Conservation (phyloP, 192 early-diverging fungal species). For the Jimgerdemannia flammicorona region DNA sequence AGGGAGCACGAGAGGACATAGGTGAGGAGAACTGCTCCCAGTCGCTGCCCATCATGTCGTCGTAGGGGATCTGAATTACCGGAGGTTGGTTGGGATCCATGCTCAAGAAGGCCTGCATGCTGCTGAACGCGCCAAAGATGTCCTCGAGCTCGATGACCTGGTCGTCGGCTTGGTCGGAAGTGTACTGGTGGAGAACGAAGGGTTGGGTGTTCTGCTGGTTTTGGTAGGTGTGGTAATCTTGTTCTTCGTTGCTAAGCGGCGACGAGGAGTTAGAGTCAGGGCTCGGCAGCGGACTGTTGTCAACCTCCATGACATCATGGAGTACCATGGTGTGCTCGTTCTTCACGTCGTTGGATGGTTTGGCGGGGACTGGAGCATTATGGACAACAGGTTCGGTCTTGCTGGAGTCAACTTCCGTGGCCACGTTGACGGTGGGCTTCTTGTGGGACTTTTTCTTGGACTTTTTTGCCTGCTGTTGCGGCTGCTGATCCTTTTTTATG, state of each 20-base stretch:
- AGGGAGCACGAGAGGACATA: not conserved
- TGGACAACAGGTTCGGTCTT: not conserved
- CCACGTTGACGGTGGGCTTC: not conserved
- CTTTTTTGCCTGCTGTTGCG: not conserved
- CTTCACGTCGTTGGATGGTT: not conserved
- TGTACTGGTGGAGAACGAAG: constrained; percentile 39
- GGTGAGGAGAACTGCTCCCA: not conserved
- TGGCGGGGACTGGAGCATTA: not conserved
- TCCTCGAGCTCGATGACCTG: constrained; percentile 32
- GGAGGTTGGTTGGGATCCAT: constrained; percentile 15
- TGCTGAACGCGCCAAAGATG: constrained; percentile 25
- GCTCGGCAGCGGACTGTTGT: not conserved
- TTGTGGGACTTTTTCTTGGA: not conserved
- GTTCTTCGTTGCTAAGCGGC: not conserved
- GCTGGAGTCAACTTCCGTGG: not conserved
- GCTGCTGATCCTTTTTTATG: not conserved
- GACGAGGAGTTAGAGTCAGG: not conserved
- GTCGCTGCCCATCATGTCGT: constrained; percentile 4
- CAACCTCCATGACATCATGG: not conserved
- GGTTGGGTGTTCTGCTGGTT: not conserved
- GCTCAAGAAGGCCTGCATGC: constrained; percentile 21
- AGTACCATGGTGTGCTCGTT: not conserved
- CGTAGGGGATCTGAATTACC: constrained; percentile 3
- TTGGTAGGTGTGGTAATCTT: not conserved
- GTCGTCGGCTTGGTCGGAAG: constrained; percentile 36